A percentile compares a stretch with the other conserved stretches of the same genome.
Conservation (phyloP, 2,329 filamentous ascomycete species). For the Alternaria hordeiaustralica region DNA sequence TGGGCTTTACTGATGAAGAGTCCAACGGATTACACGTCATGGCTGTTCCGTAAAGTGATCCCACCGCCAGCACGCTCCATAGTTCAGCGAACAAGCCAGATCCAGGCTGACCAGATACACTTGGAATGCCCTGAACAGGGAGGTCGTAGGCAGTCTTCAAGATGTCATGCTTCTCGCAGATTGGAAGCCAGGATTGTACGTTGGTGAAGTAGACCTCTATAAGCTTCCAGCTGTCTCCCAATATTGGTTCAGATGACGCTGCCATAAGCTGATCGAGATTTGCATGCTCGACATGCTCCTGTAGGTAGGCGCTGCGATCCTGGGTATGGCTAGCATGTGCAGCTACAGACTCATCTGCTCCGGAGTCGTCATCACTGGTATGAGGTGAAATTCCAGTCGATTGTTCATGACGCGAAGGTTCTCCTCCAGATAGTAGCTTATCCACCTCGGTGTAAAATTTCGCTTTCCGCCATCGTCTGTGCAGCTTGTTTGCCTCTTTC, state of each 20-base stretch:
- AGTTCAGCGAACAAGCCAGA: conserved; percentile 53
- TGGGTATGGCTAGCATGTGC: conserved; percentile 1
- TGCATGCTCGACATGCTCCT: neutral
- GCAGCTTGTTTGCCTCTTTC: conserved; percentile 62
- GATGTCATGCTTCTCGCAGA: conserved; percentile 71
- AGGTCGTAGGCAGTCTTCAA: conserved; percentile 65
- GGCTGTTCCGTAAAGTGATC: conserved; percentile 39
- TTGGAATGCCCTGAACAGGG: conserved; percentile 51
- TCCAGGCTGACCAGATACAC: conserved; percentile 26
- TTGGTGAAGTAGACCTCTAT: conserved; percentile 78
- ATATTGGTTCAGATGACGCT: neutral
- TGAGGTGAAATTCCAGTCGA: conserved; percentile 23
- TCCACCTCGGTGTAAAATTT: conserved; percentile 69
- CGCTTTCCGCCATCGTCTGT: conserved; percentile 69
- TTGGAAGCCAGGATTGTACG: conserved; percentile 78
- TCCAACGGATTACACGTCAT: conserved; percentile 2
- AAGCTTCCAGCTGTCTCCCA: conserved; percentile 63
- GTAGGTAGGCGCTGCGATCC: neutral
- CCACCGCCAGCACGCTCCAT: conserved; percentile 54
- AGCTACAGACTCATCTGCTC: conserved; percentile 19
- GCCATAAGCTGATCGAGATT: neutral
- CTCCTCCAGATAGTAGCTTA: conserved; percentile 62
- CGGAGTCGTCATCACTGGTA: conserved; percentile 39
- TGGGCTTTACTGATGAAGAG: conserved; percentile 14
- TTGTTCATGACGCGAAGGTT: conserved; percentile 31